Base-by-base conservation (phyloP, 345 rosid genomes). In the Brassica nigra region DNA sequence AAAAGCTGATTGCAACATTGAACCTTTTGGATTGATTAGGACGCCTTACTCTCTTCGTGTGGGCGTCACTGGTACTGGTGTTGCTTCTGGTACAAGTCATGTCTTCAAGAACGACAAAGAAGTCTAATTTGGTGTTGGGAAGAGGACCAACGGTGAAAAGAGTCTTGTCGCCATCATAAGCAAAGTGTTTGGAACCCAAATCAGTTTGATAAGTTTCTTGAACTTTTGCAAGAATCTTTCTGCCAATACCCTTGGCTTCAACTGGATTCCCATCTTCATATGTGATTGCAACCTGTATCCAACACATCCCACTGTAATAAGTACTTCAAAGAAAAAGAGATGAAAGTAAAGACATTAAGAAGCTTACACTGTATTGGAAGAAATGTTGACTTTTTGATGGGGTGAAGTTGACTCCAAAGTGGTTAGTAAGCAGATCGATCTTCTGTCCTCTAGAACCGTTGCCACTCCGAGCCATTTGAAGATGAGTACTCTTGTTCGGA, bases 181-280 rank as follows among this genome's bases (percentile, higher is more conserved):
- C 59, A 54, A 54, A 54, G 16, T 85, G 64, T 72, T 91, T 94
- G 30, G 83, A 89, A 15, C 65, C 87, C 37, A 93, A 75, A 62
- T 89, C 95, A 58, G 71, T 55, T 18, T 72, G 72, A 58, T 91
- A 89, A 1, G 89, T 91, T 61, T 88, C 86, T 5, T 90, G 89
- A 49, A 91, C 88, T 68, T 81, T 78, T 23, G 89, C 92, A 62
- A 93, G 80, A 27, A 90, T 88, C 70, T 80, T 86, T 71, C 95
- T 84, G 30, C 97, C 95, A 30, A 87, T 55, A 16, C 95, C 92
- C 68, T 90, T 91, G 0, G 81, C 92, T 2, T 85, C 90, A 0
- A 89, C 92, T 8, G 90, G 90, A 14, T 85, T 86, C 0, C 89
- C 94, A 88, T 93, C 90, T 81, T 91, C 98, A 84, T 91, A 91